These are phyloP conservation scores for Patellifolia procumbens DNA, from an alignment of 179 eudicot species.

Conservation along the genomic window DNA sequence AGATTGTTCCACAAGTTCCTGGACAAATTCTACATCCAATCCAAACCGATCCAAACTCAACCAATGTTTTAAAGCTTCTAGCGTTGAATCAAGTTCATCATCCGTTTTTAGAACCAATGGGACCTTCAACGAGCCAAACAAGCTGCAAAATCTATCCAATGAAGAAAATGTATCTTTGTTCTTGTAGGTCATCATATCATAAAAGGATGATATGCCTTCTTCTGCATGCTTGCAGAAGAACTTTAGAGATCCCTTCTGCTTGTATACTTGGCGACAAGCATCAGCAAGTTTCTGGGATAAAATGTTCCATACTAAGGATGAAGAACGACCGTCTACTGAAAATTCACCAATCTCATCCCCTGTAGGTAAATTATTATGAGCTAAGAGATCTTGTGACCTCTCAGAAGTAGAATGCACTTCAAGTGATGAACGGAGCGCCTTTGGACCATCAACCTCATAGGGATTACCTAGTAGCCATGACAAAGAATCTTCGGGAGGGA, in stretches of 20 bases:
- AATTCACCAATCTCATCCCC: conserved; percentile 69
- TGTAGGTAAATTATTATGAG: conserved; percentile 28
- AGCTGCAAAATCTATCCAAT: conserved; percentile 58
- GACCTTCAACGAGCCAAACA: conserved; percentile 48
- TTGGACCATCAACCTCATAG: conserved; percentile 36
- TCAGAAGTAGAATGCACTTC: conserved; percentile 27
- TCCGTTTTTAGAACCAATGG: conserved; percentile 44
- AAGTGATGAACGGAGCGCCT: conserved; percentile 23
- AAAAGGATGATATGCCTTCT: conserved; percentile 34
- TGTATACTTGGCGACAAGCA: conserved; percentile 52
- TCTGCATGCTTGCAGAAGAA: conserved; percentile 63
- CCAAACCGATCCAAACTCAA: conserved; percentile 79
- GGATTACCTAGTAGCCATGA: conserved; percentile 48
- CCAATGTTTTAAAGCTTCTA: conserved; percentile 59
- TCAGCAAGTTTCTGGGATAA: conserved; percentile 48
- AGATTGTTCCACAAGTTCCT: conserved; percentile 78
- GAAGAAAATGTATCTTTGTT: conserved; percentile 39
- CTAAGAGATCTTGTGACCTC: conserved; percentile 19
- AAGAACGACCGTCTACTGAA: conserved; percentile 61
- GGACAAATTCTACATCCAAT: conserved; percentile 81
- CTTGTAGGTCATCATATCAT: conserved; percentile 29
- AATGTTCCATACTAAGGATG: conserved; percentile 59
- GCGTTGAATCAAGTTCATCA: conserved; percentile 44
- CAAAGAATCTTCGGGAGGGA: conserved; percentile 48
- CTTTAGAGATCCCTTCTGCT: conserved; percentile 50